Base-by-base conservation (phyloP, 257 asterid genomes). In the Prunella vulgaris region DNA sequence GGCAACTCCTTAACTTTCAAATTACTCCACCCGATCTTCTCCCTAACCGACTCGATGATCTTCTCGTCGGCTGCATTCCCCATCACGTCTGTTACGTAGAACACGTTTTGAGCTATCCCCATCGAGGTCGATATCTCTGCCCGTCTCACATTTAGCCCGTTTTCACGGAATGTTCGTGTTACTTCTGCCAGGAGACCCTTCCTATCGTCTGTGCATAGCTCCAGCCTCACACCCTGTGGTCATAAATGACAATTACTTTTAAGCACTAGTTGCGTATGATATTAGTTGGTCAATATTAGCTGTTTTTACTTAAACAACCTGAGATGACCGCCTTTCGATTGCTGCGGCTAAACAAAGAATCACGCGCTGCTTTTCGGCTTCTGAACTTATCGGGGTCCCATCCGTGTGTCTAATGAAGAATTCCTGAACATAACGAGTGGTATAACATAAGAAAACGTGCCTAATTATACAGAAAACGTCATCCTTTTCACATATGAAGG, bases 91-190 rank as follows among this genome's bases (percentile, higher is more conserved):
- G 97, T 94, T 7, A 91, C 95, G 48, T 94, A 87, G 83, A 94
- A 94, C 25, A 83, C 80, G 62, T 91, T 89, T 7, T 14, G 74
- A 7, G 88, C 95, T 1, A 70, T 76, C 13, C 82, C 92, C 27
- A 56, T 63, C 2, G 74, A 32, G 0, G 99, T 94, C 0, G 97
- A 91, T 61, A 94, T 87, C 84, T 94, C 99, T 0, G 97, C 97
- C 63, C 96, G 81, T 0, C 89, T 84, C 60, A 94, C 89, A 5
- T 91, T 91, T 15, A 94, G 75, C 22, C 97, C 97, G 12, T 86
- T 94, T 60, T 94, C 99, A 0, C 99, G 90, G 77, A 94, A 91
- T 46, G 97, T 91, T 79, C 99, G 67, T 0, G 86, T 94, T 13
- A 94, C 99, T 0, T 89, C 95, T 0, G 99, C 97, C 22, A 94